These are phyloP conservation scores for Suhomyces kilbournensis DNA, from an alignment of 805 yeast genomes.

Conservation along the genomic window DNA sequence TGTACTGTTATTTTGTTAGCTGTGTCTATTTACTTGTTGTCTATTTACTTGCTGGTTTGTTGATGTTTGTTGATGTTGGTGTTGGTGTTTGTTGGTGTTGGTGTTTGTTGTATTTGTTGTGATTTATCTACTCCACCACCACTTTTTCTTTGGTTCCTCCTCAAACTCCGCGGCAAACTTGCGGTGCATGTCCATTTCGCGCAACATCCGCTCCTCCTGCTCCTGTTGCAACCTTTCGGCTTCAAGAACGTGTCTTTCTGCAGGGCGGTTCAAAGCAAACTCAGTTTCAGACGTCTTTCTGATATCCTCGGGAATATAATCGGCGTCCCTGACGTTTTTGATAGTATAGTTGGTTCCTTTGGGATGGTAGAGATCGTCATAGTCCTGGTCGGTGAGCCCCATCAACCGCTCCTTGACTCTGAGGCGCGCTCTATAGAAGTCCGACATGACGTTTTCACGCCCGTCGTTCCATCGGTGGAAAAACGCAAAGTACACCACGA, in stretches of 20 bases:
- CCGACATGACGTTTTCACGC: conserved; percentile 69
- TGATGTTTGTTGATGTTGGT: too few species aligned
- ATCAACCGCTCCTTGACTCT: conserved; percentile 49
- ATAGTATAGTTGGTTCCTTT: conserved; percentile 36
- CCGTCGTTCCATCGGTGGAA: conserved; percentile 86
- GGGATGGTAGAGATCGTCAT: conserved; percentile 57
- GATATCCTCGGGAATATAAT: conserved; percentile 41
- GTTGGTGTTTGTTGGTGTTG: too few species aligned
- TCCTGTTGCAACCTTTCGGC: conserved; percentile 70
- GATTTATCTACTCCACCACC: conserved; percentile 13
- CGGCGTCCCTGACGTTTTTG: conserved; percentile 43
- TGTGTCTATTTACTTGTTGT: neutral
- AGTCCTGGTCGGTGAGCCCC: conserved; percentile 61
- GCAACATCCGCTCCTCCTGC: conserved; percentile 51
- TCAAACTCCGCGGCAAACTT: conserved; percentile 19
- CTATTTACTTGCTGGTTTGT: too few species aligned
- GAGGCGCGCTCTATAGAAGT: conserved; percentile 61
- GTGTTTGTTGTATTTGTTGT: neutral
- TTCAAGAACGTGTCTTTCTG: conserved; percentile 66
- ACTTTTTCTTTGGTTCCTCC: conserved; percentile 18
- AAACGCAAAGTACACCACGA: conserved; percentile 61
- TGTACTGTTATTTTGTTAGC: too few species aligned
- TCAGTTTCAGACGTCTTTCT: conserved; percentile 45
- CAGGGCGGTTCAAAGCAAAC: conserved; percentile 61
- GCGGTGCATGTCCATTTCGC: conserved; percentile 30